Base-by-base conservation (phyloP, 176 grass and related monocot species). In the Aegilops umbellulata region DNA sequence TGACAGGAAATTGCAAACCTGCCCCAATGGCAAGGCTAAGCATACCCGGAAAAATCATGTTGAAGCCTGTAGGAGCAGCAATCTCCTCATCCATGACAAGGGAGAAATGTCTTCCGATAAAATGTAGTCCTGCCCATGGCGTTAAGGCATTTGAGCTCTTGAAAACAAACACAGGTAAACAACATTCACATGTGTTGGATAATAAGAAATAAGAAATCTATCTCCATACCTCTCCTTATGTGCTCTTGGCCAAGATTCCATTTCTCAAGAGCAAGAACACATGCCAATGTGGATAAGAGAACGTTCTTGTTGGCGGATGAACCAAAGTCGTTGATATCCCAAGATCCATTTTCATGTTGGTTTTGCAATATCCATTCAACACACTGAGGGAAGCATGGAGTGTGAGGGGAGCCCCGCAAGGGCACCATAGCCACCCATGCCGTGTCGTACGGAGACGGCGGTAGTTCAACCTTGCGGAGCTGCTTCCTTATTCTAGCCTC, bases 361-460 rank as follows among this genome's bases (percentile, higher is more conserved):
- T 80, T 89, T 23, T 89, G 36, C 35, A 93, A 30, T 71, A 95
- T 88, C 94, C 94, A 95, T 31, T 93, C 35, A 1, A 95, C 9
- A 25, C 89, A 93, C 3, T 77, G 82, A 20, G 80, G 87, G 74
- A 93, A 95, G 84, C 81, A 78, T 51, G 89, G 81, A 51, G 35
- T 12, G 17, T 30, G 22, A 78, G 41, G 38, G 36, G 77, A 83
- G 47, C 27, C 83, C 17, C 30, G 84, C 27, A 35, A 60, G 20
- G 91, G 89, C 12, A 95, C 94, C 94, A 91, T 91, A 4, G 94
- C 87, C 2, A 89, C 86, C 91, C 64, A 82, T 4, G 64, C 64
- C 3, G 80, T 68, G 20, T 82, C 20, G 42, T 69, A 82, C 1
- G 29, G 22, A 35, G 64, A 82, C 0, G 80, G 29, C 7, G 4